Base-by-base conservation (phyloP, 805 yeast species). In the Starmerella etchellsii region DNA sequence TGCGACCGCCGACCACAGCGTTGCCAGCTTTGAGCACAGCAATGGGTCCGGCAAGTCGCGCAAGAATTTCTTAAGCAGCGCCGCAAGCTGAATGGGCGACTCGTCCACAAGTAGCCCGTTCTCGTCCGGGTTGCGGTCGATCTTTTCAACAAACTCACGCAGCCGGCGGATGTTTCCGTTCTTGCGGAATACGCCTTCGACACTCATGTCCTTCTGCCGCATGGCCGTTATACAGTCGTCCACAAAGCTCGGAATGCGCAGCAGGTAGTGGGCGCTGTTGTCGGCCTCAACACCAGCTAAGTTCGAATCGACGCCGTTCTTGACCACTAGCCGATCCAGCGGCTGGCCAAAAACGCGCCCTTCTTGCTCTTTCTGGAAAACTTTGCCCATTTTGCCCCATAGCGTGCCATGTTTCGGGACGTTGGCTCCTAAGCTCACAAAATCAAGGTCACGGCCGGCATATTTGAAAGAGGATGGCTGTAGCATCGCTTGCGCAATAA, bases 21-120 rank as follows among this genome's bases (percentile, higher is more conserved):
- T 81, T 57, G 82, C 81, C 10, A 91, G 65, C 45, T 69, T 70
- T 49, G 72, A 75, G 0, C 95, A 82, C 56, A 91, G 66, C 36
- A 91, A 64, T 1, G 98, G 97, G 54, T 78, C 85, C 1, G 98
- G 98, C 59, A 91, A 66, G 43, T 87, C 96, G 54, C 99, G 71
- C 36, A 87, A 62, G 67, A 85, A 91, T 61, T 82, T 85, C 60
- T 91, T 91, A 65, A 91, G 65, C 48, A 91, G 63, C 0, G 97
- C 97, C 1, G 97, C 94, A 37, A 91, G 64, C 62, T 91, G 98
- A 32, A 91, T 82, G 0, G 94, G 87, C 39, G 76, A 78, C 57
- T 88, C 95, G 39, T 65, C 69, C 19, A 75, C 68, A 28, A 85
- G 69, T 51, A 77, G 76, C 0, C 93, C 91, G 8, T 77, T 70